phyloP scores from a whole-genome alignment of 306 rosid species.

The Pyrus pyrifolia region DNA sequence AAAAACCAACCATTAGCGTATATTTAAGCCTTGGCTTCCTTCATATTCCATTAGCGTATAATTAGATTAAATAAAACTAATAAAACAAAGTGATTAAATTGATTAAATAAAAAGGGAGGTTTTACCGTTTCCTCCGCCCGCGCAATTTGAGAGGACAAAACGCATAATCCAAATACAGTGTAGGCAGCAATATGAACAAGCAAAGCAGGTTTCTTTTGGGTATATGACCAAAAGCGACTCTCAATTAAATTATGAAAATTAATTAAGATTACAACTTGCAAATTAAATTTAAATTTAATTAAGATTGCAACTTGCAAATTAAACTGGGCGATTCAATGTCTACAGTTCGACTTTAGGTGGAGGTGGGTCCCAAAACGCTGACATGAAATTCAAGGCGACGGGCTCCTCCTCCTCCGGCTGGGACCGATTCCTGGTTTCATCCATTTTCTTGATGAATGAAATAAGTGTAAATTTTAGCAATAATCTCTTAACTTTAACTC shows the following conservation, averaged over 20 bases:
- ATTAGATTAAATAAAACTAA: no score
- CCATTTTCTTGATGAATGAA: not conserved
- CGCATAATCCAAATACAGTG: not conserved
- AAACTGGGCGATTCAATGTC: not conserved
- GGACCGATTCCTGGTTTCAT: not conserved
- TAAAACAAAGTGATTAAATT: no score
- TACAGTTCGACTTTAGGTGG: conserved; percentile 11
- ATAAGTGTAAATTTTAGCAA: no score
- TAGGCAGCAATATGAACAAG: not conserved
- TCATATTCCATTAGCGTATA: no score
- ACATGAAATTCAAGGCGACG: not conserved
- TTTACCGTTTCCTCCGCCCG: conserved; percentile 24
- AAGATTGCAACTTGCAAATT: not conserved
- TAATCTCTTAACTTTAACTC: no score
- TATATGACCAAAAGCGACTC: not conserved
- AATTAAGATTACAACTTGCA: not conserved
- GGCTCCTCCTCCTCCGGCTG: not conserved
- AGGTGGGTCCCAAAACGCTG: not conserved
- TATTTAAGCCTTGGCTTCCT: no score
- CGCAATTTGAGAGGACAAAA: not conserved
- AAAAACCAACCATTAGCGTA: not conserved
- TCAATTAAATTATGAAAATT: not conserved
- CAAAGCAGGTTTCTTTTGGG: not conserved
- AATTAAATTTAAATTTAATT: not conserved
- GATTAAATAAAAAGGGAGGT: not conserved